Evolutionary conservation across 2,329 filamentous ascomycete species (phyloP), one percentile per base, ranked within the genome.

Genomic region (Diaporthe sp.): DNA sequence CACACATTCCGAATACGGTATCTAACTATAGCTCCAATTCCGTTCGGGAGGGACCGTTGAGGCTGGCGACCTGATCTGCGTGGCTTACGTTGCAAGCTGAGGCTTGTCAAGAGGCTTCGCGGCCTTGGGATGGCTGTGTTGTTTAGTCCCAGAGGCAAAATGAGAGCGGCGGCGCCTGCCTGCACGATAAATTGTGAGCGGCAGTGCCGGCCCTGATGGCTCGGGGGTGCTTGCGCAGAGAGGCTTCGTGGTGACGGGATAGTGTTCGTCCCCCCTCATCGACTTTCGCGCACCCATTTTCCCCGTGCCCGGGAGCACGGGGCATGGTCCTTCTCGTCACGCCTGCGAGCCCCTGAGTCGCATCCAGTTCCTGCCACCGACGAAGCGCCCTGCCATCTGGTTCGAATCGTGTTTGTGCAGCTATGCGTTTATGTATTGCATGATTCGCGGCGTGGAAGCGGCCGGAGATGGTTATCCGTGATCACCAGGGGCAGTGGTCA

Each of bases 121-220:
- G 34, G 65, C n/a, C 49, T 70, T 70, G 65, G 65, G 34, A 70
- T 70, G 65, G 65, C 65, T 70, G 65, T 70, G 65, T 8, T 9
- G 65, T 6, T 17, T 20, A 55, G 53, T 31, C 6, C 37, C 58
- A 25, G 31, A 51, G 65, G 47, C 49, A 55, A 68, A 53, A 28
- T 7, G 12, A 37, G 42, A 6, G 65, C 47, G 22, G 37, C n/a
- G 37, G 12, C 42, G 44, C 17, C 1, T 34, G 20, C 20, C n/a
- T 7, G 22, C 39, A 65, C 61, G 61, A 65, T 42, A 34, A 20
- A 12, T 34, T 10, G 42, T 7, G 42, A 49, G 28, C 61, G 42
- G 42, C 20, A 49, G 42, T 28, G 28, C 42, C 10, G 42, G 47
- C 4, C 34, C 13, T 39, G 15, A 20, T 22, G 22, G 31, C 28